phyloP scores from a whole-genome alignment of 352 stramenopile species.

The Pythium phragmiticola region DNA sequence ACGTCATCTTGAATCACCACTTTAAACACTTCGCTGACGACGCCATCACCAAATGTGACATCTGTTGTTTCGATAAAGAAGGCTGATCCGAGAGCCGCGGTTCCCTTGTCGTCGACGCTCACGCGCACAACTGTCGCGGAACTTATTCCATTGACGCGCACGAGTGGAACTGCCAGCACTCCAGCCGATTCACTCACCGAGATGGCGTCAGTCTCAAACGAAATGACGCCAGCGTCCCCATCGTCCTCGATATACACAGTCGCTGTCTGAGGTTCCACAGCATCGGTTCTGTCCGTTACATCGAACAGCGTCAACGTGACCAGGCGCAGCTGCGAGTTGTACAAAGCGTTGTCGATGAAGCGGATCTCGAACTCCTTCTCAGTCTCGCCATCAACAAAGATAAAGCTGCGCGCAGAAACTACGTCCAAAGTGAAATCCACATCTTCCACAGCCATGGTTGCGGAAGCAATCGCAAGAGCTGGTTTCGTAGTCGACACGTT shows the following conservation, averaged over 20 bases:
- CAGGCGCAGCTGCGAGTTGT: slow-evolving; percentile 26
- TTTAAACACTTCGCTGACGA: slow-evolving; percentile 22
- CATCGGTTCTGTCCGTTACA: slow-evolving; percentile 36
- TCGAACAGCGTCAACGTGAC: slow-evolving; percentile 41
- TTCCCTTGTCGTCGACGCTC: slow-evolving; percentile 15
- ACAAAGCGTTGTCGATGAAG: slow-evolving; percentile 45
- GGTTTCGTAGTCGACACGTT: slow-evolving; percentile 21
- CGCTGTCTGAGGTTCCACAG: slow-evolving; percentile 18
- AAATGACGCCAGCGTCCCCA: slow-evolving; percentile 50
- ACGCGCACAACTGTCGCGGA: slow-evolving; percentile 33
- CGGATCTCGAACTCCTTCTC: slow-evolving; percentile 37
- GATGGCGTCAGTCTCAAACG: slow-evolving; percentile 30
- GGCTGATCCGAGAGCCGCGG: slow-evolving; percentile 27
- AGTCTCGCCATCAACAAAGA: slow-evolving; percentile 39
- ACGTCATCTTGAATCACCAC: slow-evolving; percentile 46
- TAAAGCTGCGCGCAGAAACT: slow-evolving; percentile 22
- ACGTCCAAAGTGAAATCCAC: slow-evolving; percentile 36
- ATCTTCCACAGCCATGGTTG: slow-evolving; percentile 24
- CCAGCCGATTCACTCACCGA: slow-evolving; percentile 31
- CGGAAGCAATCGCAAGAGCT: background rate
- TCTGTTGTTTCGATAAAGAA: slow-evolving; percentile 31
- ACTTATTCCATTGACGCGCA: slow-evolving; percentile 35
- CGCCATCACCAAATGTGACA: slow-evolving; percentile 40
- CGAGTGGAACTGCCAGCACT: slow-evolving; percentile 31
- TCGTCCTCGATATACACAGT: slow-evolving; percentile 50